Conservation (phyloP, 1,139 yeast species). For the Kurtzmaniella quercitrusa region DNA sequence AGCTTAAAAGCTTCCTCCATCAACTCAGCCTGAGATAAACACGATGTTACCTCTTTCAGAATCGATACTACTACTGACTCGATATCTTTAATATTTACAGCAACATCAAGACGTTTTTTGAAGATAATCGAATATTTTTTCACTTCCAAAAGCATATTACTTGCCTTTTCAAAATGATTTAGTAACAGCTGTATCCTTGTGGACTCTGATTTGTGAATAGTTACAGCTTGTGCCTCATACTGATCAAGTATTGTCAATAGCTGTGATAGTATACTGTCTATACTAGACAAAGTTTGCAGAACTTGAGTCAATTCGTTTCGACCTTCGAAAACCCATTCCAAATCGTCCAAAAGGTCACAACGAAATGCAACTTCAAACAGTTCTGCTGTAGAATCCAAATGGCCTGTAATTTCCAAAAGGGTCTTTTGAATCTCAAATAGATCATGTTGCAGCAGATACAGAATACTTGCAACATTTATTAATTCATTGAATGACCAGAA, state of each 20-base stretch:
- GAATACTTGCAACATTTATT: constrained; percentile 18
- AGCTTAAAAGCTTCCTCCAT: constrained; percentile 6
- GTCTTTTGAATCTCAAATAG: constrained; percentile 27
- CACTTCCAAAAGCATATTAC: constrained; percentile 38
- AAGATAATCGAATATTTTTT: constrained; percentile 32
- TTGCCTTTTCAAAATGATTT: constrained; percentile 29
- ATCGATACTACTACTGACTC: constrained; percentile 50
- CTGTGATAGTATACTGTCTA: constrained; percentile 47
- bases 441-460: constrained; percentile 26
- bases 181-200: constrained; percentile 13
- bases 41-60: constrained; percentile 45
- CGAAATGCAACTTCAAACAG: constrained; percentile 13
- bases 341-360: constrained; percentile 9
- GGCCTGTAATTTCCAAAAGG: constrained; percentile 28
- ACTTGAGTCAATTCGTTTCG: constrained; percentile 38
- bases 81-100: constrained; percentile 58
- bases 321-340: constrained; percentile 52
- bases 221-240: constrained; percentile 9
- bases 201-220: constrained; percentile 21
- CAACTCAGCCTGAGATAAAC: constrained; percentile 35
- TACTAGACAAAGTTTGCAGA: constrained; percentile 31
- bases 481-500: constrained; percentile 35
- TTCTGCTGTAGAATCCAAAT: constrained; percentile 19
- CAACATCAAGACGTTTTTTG: constrained; percentile 47
- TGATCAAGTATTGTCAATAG: constrained; percentile 30